A percentile compares a stretch with the other conserved stretches of the same genome.
Conservation (phyloP, 805 yeast species). For the Vanderwaltozyma polyspora region DNA sequence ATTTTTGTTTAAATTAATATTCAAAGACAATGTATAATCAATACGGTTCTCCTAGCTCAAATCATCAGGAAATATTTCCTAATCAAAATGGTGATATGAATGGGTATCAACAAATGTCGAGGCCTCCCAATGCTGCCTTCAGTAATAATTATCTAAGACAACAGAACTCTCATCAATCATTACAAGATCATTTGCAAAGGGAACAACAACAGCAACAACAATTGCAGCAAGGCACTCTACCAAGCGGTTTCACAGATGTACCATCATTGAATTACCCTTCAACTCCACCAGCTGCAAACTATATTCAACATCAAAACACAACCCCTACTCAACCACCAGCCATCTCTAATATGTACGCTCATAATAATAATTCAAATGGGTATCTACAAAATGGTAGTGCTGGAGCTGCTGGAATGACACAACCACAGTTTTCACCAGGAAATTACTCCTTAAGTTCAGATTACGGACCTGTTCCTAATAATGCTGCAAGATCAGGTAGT, state of each 20-base stretch:
- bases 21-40: no score
- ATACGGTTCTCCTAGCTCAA: not conserved
- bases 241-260: conserved; percentile 21
- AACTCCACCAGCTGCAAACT: conserved; percentile 16
- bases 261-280: conserved; percentile 23
- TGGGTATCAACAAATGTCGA: conserved; percentile 13
- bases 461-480: conserved; percentile 6
- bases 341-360: conserved; percentile 18
- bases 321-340: conserved; percentile 16
- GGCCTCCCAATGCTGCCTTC: conserved; percentile 29
- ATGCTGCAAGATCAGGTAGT: conserved; percentile 11
- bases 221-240: conserved; percentile 2
- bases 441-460: conserved; percentile 21
- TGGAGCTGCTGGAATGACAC: no score
- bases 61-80: conserved; percentile 1
- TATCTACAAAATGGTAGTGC: conserved; percentile 9
- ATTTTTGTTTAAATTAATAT: no score
- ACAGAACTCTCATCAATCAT: conserved; percentile 31
- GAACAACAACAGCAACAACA: conserved; percentile 5
- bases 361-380: conserved; percentile 22
- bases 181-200: conserved; percentile 21
- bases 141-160: conserved; percentile 28
- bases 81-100: conserved; percentile 4
- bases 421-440: conserved; percentile 18
- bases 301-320: conserved; percentile 9